phyloP scores from a whole-genome alignment of 768 basidiomycete genomes.

The Krasilnikovozyma curviuscula region DNA sequence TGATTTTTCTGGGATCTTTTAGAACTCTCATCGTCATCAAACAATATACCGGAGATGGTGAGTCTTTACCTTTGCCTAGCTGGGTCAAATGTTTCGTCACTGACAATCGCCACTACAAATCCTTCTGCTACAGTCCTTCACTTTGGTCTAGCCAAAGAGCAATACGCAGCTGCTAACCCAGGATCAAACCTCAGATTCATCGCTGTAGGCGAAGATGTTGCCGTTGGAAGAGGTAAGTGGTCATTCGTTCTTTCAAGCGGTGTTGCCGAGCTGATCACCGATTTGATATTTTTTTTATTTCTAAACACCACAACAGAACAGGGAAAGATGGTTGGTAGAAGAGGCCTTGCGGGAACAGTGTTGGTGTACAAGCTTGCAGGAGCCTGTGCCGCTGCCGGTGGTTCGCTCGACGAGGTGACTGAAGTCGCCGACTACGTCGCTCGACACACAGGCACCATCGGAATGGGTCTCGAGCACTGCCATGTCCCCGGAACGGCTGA shows the following conservation, averaged over 20 bases:
- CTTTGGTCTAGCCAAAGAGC: slow-evolving; percentile 28
- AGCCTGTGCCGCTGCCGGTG: slow-evolving; percentile 25
- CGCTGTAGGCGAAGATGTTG: slow-evolving; percentile 29
- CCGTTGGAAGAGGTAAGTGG: slow-evolving; percentile 24
- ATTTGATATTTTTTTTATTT: too few relatives aligned
- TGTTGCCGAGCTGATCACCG: too few relatives aligned
- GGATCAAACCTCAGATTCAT: slow-evolving; percentile 20
- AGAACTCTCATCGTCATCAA: slow-evolving; percentile 22
- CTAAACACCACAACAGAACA: too few relatives aligned
- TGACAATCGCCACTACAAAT: too few relatives aligned
- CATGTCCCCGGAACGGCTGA: slow-evolving; percentile 28
- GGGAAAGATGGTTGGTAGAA: slow-evolving; percentile 28
- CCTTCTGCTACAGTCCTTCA: too few relatives aligned
- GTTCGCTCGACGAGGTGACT: slow-evolving; percentile 24
- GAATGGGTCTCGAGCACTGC: slow-evolving; percentile 29
- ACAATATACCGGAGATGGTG: background rate
- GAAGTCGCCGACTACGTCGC: slow-evolving; percentile 21
- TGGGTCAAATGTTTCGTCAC: too few relatives aligned
- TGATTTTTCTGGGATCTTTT: background rate
- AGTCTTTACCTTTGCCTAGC: slow-evolving; percentile 6
- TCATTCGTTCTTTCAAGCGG: too few relatives aligned
- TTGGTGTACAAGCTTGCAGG: slow-evolving; percentile 29
- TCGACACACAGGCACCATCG: slow-evolving; percentile 25
- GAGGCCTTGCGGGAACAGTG: slow-evolving; percentile 26
- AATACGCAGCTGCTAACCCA: slow-evolving; percentile 15